Percentiles rank a stretch among this genome's conserved stretches.
phyloP scores from a whole-genome alignment of 805 yeast species.

The Ogataea methanolica region DNA sequence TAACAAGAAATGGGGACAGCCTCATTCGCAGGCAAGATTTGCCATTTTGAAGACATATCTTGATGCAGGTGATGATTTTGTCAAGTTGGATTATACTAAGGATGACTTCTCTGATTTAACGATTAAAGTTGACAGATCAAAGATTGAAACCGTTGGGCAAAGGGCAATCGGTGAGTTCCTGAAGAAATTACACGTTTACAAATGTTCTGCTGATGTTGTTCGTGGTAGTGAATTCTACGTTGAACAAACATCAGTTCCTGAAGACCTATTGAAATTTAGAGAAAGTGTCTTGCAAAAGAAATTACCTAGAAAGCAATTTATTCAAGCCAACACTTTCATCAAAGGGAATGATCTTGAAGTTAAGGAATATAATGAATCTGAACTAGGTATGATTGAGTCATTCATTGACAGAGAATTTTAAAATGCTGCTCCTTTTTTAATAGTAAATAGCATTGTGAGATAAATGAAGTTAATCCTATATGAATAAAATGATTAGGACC shows the following conservation, averaged over 20 bases:
- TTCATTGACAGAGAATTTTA: constrained; percentile 55
- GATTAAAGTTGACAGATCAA: constrained; percentile 52
- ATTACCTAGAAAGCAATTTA: constrained; percentile 77
- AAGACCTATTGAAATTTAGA: constrained; percentile 60
- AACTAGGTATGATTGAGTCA: constrained; percentile 74
- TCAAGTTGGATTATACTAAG: constrained; percentile 45
- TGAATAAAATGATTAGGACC: too few relatives aligned
- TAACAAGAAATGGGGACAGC: constrained; percentile 85
- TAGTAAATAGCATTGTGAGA: too few relatives aligned
- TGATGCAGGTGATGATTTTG: constrained; percentile 57
- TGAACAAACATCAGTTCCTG: constrained; percentile 64
- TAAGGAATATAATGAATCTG: constrained; percentile 71
- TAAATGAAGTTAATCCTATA: too few relatives aligned
- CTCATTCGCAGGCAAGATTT: constrained; percentile 91
- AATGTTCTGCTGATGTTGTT: constrained; percentile 68
- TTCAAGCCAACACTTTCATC: constrained; percentile 72
- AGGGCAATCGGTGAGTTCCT: constrained; percentile 69
- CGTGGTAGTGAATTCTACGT: constrained; percentile 60
- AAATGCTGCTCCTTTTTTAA: too few relatives aligned
- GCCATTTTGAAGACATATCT: constrained; percentile 75
- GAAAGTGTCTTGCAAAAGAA: constrained; percentile 65
- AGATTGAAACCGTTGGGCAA: constrained; percentile 67
- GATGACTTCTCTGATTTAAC: constrained; percentile 54
- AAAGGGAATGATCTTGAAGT: constrained; percentile 41
- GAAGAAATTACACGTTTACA: constrained; percentile 69